Base-by-base conservation (phyloP, 768 basidiomycete genomes). In the Tylopilus intermedius region DNA sequence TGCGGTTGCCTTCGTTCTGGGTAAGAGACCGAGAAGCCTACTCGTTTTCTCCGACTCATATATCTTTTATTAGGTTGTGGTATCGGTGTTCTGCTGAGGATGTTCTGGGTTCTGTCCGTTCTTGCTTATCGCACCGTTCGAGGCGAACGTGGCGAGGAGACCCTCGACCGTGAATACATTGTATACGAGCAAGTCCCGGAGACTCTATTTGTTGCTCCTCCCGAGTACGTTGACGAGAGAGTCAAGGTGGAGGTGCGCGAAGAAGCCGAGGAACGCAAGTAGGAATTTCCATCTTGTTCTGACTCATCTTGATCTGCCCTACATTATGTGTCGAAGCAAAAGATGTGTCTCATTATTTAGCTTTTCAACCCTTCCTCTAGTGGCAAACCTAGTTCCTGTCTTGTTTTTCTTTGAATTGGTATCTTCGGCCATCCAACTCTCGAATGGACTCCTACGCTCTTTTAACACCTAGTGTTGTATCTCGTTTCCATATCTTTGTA, bases 1-100 rank as follows among this genome's bases (percentile, higher is more conserved):
- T 46, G 82, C 83, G 9, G 83, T 92, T 14, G 83, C 90, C 4
- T 92, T 92, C 55, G 89, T 92, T 51, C 77, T 92, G 15, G 90
- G 89, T 81, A 47, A 60, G 80, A 75, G 29, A 24, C 40, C 5
- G 4, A 2, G 3, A 8, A 10, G 51, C 1, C 33, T 15, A 2
- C 5, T 44, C 2, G 7, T 33, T 47, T 18, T 39, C 11, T 18
- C 38, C 2, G 9, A 5, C 18, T 57, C 24, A 58, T 43, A 4
- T 21, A 33, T 29, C 11, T 9, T 35, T 46, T 39, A 45, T 15
- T 32, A 89, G 88, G 88, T n/a, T 90, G 87, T 61, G 89, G 89
- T 47, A 79, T 90, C 48, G 90, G 90, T 50, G 89, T 90, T 41
- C 77, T 92, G 24, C 67, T 91, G 52, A 77, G 90, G 65, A 89